Evolutionary conservation across 441 rosid species (phyloP), one percentile per base, ranked within the genome.

Genomic region (Raphanus hybrid): DNA sequence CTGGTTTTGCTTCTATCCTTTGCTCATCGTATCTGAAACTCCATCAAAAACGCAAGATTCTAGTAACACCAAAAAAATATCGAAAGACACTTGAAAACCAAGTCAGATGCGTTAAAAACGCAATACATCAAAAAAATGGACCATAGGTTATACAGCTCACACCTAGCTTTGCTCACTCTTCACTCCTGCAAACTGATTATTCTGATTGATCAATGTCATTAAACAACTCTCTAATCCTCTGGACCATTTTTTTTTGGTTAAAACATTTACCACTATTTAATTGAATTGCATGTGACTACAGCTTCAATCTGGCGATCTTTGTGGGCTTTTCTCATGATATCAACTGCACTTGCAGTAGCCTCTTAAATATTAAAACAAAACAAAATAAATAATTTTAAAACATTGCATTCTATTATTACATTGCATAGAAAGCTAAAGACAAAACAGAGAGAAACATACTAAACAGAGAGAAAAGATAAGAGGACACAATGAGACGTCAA

Each of bases 231-330:
- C 20, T 67, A 27, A 70, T 70, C 55, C 58, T 71, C 61, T 5
- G 67, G 18, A 70, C 41, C 15, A 57, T 55, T 45, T 41, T 10
- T 10, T 41, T 45, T 12, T 0, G 4, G 52, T 45, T 45, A 45
- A 45, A 45, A 4, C 52, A 45, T 9, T 7, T 43, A 65, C 34
- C 71, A 64, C 60, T 70, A 67, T 23, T 78, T 26, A 66, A 73
- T 73, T 72, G 68, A 64, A 67, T 73, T 72, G 77, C 81, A 78
- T 78, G 81, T 78, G 81, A 73, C 69, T 67, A 26, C 77, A 78
- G 77, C 81, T 67, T 72, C 81, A 72, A 50, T 77, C 26, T 77
- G 63, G 72, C 80, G 71, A 71, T 77, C 76, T 70, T 66, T 67
- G 73, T 72, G 77, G 81, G 15, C 73, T 71, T 60, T 35, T 59